phyloP scores from a whole-genome alignment of 495 filamentous ascomycete genomes.

The Hypoxylon fuscum region DNA sequence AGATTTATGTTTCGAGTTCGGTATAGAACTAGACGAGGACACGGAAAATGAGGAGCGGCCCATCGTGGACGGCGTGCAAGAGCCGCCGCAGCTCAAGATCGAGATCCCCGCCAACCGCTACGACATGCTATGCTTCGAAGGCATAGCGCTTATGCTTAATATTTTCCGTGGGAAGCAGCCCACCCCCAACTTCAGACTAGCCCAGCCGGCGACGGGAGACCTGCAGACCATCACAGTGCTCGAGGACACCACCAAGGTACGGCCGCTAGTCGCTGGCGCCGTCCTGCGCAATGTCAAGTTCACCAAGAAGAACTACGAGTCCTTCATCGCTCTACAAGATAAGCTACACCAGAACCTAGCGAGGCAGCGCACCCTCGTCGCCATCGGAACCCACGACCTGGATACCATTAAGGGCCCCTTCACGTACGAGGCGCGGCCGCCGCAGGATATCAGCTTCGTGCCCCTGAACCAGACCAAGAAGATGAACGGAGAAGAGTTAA shows the following conservation, averaged over 20 bases:
- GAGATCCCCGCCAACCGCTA: slow-evolving; percentile 99
- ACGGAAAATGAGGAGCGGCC: slow-evolving; percentile 79
- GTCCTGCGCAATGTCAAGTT: slow-evolving; percentile 92
- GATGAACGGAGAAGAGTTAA: slow-evolving; percentile 88
- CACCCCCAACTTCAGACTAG: slow-evolving; percentile 80
- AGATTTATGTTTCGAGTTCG: slow-evolving; percentile 98
- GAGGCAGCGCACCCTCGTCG: slow-evolving; percentile 87
- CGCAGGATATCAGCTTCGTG: slow-evolving; percentile 89
- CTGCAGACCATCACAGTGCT: slow-evolving; percentile 81
- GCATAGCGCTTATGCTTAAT: slow-evolving; percentile 93
- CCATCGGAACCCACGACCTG: slow-evolving; percentile 96
- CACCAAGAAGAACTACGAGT: slow-evolving; percentile 88
- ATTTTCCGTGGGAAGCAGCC: slow-evolving; percentile 82
- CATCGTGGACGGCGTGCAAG: slow-evolving; percentile 78
- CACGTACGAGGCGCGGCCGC: slow-evolving; percentile 91
- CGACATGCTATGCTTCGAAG: slow-evolving; percentile 98
- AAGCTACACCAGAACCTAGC: slow-evolving; percentile 98
- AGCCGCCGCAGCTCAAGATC: slow-evolving; percentile 94
- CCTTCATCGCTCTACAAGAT: slow-evolving; percentile 97
- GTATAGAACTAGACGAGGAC: slow-evolving; percentile 97
- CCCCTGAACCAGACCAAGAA: slow-evolving; percentile 90
- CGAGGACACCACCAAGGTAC: slow-evolving; percentile 79
- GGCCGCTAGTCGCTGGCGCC: slow-evolving; percentile 86
- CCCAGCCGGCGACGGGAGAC: slow-evolving; percentile 74
- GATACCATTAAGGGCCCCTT: slow-evolving; percentile 95